Base-by-base conservation (phyloP, 169 alveolate genomes). In the Plasmodium fragile region DNA sequence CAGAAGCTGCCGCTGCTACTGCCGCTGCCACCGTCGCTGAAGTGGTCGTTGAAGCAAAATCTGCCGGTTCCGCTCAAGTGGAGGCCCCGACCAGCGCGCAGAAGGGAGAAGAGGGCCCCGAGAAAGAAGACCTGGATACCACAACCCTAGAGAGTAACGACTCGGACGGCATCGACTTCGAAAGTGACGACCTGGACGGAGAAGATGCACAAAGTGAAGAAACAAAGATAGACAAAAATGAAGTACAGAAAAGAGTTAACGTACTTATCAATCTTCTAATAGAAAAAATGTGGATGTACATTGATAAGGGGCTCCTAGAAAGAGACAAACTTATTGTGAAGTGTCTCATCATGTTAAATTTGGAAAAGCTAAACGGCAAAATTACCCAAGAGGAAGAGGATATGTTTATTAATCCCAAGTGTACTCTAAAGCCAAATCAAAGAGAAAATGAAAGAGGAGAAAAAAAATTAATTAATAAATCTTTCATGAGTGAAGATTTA, bases 271-370 rank as follows among this genome's bases (percentile, higher is more conserved):
- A 97, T 72, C 85, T 97, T 39, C 97, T 99, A 78, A 98, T 99
- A 32, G 97, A 95, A 87, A 97, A 97, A 80, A 97, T 98, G 82
- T 98, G 97, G 97, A 91, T 92, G 95, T 98, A 98, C 95, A 98
- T 98, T 18, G 96, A 98, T 93, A 81, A 99, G 95, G 99, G 99
- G 25, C 97, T 98, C 13, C 97, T 99, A 82, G 99, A 98, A 79
- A 95, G 96, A 52, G 99, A 99, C 95, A 99, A 98, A 96, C 95
- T 99, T 71, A 97, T 98, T 18, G 98, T 99, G 70, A 98, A 99
- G 5, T 97, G 99, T 3, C 95, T 98, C 97, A 97, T 98, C 59
- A 96, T 98, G 81, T 92, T 98, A 22, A 96, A 99, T 91, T 95
- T 98, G 34, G 95, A 97, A 70, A 96, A 97, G 45, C 97, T 98